phyloP scores from a whole-genome alignment of 768 basidiomycete species.

The Lactarius sanguifluus region DNA sequence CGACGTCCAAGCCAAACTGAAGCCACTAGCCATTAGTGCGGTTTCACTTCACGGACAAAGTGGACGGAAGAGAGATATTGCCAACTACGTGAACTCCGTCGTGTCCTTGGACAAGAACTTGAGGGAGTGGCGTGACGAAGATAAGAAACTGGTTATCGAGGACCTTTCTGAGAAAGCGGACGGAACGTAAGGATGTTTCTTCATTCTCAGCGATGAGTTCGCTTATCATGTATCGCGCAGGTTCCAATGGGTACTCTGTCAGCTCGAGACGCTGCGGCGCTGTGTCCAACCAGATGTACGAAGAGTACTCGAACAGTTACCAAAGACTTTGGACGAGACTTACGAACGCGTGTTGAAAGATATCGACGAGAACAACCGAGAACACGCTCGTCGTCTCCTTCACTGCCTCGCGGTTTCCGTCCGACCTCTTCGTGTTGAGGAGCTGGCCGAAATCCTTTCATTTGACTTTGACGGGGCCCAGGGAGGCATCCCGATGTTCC shows the following conservation, averaged over 20 bases:
- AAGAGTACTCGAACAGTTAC: background rate
- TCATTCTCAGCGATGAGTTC: background rate
- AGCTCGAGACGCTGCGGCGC: background rate
- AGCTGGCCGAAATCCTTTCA: constrained; percentile 1
- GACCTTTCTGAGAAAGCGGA: background rate
- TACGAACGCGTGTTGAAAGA: background rate
- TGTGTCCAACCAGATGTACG: background rate
- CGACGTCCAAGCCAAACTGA: constrained; percentile 7
- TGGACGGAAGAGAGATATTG: background rate
- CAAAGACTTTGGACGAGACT: background rate
- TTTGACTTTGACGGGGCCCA: background rate
- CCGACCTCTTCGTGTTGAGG: constrained; percentile 3
- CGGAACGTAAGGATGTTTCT: background rate
- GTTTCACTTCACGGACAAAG: background rate
- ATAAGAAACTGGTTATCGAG: background rate
- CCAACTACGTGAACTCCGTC: background rate
- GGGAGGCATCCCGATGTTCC: background rate
- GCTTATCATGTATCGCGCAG: background rate
- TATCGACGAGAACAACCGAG: background rate
- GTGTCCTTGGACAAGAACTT: background rate
- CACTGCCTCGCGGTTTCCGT: constrained; percentile 5
- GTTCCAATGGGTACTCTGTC: constrained; percentile 1
- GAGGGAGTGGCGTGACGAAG: background rate
- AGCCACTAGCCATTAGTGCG: background rate
- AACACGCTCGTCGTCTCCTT: background rate